Evolutionary conservation across 2,329 filamentous ascomycete genomes (phyloP).

Genomic region (Raffaelea arxii): DNA sequence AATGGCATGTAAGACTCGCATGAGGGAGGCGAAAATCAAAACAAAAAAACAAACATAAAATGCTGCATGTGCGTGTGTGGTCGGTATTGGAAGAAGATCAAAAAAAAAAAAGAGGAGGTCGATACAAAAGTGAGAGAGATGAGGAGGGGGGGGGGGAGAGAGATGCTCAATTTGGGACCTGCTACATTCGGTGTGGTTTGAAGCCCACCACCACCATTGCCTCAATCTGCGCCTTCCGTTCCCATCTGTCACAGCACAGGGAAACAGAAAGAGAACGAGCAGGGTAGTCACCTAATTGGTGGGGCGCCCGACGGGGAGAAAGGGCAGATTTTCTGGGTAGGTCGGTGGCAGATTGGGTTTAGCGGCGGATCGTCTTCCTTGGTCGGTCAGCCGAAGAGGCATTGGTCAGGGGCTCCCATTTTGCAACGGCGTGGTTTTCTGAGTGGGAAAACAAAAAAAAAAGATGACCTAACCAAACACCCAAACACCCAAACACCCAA

Average conservation of each 20-base stretch:
- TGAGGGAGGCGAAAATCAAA: no score
- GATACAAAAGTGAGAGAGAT: background rate
- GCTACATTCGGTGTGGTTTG: conserved; percentile 3
- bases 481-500: no score
- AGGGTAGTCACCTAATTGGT: conserved; percentile 1
- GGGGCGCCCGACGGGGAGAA: background rate
- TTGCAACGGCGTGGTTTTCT: no score
- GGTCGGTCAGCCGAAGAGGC: conserved; percentile 12
- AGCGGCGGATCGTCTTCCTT: conserved; percentile 13
- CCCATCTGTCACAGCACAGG: no score
- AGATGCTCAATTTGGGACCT: conserved; percentile 3
- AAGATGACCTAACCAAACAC: no score
- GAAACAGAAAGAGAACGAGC: no score
- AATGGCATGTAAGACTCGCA: no score
- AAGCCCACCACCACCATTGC: conserved; percentile 5
- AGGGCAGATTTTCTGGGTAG: background rate
- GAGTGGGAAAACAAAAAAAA: background rate
- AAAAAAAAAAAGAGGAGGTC: background rate
- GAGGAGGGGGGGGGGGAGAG: no score
- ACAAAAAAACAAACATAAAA: no score
- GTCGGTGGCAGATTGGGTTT: conserved; percentile 26
- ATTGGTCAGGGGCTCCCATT: conserved; percentile 4
- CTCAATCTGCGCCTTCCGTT: conserved; percentile 1
- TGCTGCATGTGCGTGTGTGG: background rate
- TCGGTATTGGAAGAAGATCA: background rate